A percentile compares a stretch with the other conserved stretches of the same genome.
phyloP scores from a whole-genome alignment of 1,284 basidiomycete genomes.

The Anthracocystis walkeri region DNA sequence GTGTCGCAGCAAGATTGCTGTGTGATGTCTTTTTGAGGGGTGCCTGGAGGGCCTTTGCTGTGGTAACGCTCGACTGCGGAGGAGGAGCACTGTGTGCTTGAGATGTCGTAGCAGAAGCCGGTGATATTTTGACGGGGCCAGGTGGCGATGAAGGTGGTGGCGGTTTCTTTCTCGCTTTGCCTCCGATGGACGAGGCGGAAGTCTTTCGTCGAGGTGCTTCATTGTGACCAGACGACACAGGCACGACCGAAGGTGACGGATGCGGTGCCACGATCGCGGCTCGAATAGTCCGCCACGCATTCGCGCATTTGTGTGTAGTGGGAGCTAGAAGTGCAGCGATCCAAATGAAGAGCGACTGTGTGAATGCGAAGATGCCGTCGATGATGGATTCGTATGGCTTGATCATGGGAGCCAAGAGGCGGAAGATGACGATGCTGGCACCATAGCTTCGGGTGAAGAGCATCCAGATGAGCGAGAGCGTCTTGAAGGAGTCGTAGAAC shows the following conservation, averaged over 20 bases:
- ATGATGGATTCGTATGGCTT: constrained; percentile 44
- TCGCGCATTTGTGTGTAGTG: neutral
- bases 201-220: constrained; percentile 1
- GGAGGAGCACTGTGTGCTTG: neutral
- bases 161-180: constrained; percentile 19
- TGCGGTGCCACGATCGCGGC: neutral
- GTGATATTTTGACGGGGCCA: constrained; percentile 4
- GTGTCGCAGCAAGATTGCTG: constrained; percentile 19
- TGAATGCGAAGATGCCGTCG: constrained; percentile 23
- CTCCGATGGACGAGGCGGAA: neutral
- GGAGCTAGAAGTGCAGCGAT: constrained; percentile 16
- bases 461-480: constrained; percentile 52
- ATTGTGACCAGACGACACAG: neutral
- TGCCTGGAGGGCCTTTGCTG: constrained; percentile 1
- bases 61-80: neutral
- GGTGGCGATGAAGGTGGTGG: constrained; percentile 19
- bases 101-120: constrained; percentile 5
- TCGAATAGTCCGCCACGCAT: neutral
- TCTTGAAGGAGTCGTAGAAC: constrained; percentile 54
- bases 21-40: constrained; percentile 17
- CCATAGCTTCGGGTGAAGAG: constrained; percentile 50
- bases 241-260: neutral
- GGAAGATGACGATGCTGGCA: constrained; percentile 40
- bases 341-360: constrained; percentile 20
- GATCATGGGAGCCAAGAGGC: constrained; percentile 37